Percentiles rank a stretch among this genome's conserved stretches.
These are phyloP conservation scores for Claviceps digitariae DNA, from an alignment of 2,329 filamentous ascomycete genomes.

Conservation along the genomic window DNA sequence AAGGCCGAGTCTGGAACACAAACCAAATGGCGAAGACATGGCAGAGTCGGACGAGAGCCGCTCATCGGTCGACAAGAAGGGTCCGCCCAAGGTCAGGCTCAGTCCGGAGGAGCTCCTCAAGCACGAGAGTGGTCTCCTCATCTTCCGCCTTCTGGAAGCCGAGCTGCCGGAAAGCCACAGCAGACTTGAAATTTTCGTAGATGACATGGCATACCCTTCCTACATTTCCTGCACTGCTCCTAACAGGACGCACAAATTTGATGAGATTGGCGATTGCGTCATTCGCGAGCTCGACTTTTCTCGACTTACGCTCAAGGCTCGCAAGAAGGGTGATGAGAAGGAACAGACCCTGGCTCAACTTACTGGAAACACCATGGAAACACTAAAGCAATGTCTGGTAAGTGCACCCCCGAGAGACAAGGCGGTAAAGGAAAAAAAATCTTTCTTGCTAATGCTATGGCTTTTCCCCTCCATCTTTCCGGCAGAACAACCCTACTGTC, in stretches of 20 bases:
- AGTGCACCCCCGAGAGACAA: constrained; percentile 18
- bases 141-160: constrained; percentile 88
- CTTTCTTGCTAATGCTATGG: neutral
- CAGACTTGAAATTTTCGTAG: constrained; percentile 78
- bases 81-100: constrained; percentile 63
- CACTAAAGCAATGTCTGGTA: constrained; percentile 76
- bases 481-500: constrained; percentile 73
- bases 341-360: constrained; percentile 71
- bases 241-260: constrained; percentile 56
- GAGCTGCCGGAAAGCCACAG: constrained; percentile 65
- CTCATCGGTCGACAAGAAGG: constrained; percentile 28
- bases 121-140: constrained; percentile 81
- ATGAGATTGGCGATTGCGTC: constrained; percentile 91
- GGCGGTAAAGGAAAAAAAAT: no score
- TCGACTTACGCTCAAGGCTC: constrained; percentile 73
- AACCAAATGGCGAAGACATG: constrained; percentile 8
- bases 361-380: constrained; percentile 72
- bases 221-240: constrained; percentile 70
- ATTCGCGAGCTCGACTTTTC: constrained; percentile 97
- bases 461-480: neutral
- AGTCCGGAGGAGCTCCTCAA: constrained; percentile 66
- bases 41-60: constrained; percentile 21
- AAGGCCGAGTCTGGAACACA: neutral
- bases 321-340: constrained; percentile 64
- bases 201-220: constrained; percentile 86